Evolutionary conservation across 495 filamentous ascomycete species (phyloP).

Genomic region (Penicillium diatomitis): DNA sequence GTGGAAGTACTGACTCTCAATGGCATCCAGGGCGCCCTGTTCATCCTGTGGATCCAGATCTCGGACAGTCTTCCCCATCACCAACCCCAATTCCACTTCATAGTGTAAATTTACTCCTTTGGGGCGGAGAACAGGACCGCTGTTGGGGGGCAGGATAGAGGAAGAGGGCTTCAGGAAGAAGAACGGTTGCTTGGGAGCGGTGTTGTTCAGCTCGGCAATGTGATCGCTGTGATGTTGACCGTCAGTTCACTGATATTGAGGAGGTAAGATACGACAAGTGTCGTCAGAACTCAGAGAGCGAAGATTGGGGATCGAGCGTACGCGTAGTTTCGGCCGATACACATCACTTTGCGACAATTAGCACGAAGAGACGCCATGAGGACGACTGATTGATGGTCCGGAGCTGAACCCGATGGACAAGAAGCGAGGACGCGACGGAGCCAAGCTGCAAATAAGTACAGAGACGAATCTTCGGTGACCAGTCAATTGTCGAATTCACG

Average conservation of each 20-base stretch:
- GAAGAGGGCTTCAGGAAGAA: slow-evolving; percentile 96
- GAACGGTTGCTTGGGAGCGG: slow-evolving; percentile 82
- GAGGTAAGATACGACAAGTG: too few species aligned
- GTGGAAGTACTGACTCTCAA: slow-evolving; percentile 31
- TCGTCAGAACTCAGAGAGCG: too few species aligned
- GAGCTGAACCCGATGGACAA: too few species aligned
- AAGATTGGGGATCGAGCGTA: slow-evolving; percentile 28
- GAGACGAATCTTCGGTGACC: too few species aligned
- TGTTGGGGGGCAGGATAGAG: slow-evolving; percentile 66
- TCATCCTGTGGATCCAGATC: slow-evolving; percentile 63
- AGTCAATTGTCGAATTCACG: too few species aligned
- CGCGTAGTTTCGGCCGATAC: slow-evolving; percentile 98
- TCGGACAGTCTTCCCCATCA: slow-evolving; percentile 69
- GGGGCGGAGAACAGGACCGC: slow-evolving; percentile 77
- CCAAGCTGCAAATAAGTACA: too few species aligned
- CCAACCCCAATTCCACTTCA: slow-evolving; percentile 85
- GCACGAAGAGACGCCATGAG: slow-evolving; percentile 33
- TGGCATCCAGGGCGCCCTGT: slow-evolving; percentile 38
- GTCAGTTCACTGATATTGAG: background rate
- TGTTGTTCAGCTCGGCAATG: slow-evolving; percentile 82
- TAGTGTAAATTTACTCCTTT: slow-evolving; percentile 79
- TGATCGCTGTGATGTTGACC: slow-evolving; percentile 59
- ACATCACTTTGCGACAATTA: slow-evolving; percentile 81
- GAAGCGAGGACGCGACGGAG: too few species aligned
- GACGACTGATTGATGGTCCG: background rate